Evolutionary conservation across 371 early-diverging fungal genomes (phyloP), one percentile per base, ranked within the genome.

Genomic region (Mucor piriformis): DNA sequence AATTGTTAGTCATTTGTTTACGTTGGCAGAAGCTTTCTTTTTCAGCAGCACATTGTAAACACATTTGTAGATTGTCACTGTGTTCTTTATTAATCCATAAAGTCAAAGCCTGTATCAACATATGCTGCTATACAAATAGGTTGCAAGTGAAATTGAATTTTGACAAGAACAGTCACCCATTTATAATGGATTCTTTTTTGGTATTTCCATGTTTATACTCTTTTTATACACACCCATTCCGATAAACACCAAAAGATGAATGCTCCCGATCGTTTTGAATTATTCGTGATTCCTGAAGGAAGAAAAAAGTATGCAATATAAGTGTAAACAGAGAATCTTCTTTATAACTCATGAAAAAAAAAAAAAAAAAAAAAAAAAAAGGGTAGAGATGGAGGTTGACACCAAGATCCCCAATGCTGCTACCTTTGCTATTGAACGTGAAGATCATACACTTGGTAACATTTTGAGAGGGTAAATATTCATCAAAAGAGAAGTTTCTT

Each of bases 401-500:
- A 88, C 93, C 33, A 93, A 93, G 70, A 90, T 97, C 70, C 92
- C 95, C 16, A 98, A 98, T 74, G 95, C 96, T 32, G 92, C 95
- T 7, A 94, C 93, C 10, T 92, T 97, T 78, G 88, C 84, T 50
- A 88, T 99, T 51, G 87, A 94, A 59, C 90, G 92, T 73, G 99
- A 99, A 78, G 98, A 98, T 79, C 99, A 99, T 72, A 98, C 99
- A 5, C 73, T 98, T 6, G 99, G 91, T 49, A 98, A 97, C 70
- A 83, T 95, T 66, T 76, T 99, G 29, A 79, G 94, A 76, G 86
- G 87, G 94, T 93, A 88, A 79, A 33, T n/a, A 21, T 29, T 37
- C 23, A 46, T 20, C 27, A 0, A 21, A 16, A 16, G 15, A 18
- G n/a, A n/a, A n/a, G n/a, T n/a, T n/a, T n/a, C n/a, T n/a, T n/a